Base-by-base conservation (phyloP, 2,329 filamentous ascomycete species). In the Leptodontidium sp. region DNA sequence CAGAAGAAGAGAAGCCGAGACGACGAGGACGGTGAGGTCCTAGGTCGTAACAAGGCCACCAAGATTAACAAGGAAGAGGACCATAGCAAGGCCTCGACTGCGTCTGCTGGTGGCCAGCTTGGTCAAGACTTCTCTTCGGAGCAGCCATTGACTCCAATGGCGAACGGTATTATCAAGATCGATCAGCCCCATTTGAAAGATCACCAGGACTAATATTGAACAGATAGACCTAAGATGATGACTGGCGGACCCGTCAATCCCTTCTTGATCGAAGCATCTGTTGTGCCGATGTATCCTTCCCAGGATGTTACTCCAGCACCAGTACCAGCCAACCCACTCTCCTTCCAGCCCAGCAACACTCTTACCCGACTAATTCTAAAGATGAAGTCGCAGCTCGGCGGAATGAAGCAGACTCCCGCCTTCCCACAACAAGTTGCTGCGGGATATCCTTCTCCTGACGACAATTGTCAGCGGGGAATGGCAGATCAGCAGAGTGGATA, bases 1-100 rank as follows among this genome's bases (percentile, higher is more conserved):
- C 21, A n/a, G 17, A 40, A 45, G 21, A 59, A 59, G 17, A 43
- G 57, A 45, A n/a, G 38, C n/a, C 15, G 57, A 45, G 57, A 59
- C n/a, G 35, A 29, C 35, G 57, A 59, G 38, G 57, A 26, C 5
- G 35, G 12, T 26, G 35, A 59, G 38, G 57, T 43, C 11, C 14
- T 17, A 1, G 35, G 57, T 11, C 21, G 57, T 3, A 38, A 17
- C 12, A 59, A 59, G 21, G n/a, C 26, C 11, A 21, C 21, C 11
- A 59, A 40, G 21, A 12, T n/a, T n/a, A n/a, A n/a, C 2, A 9
- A 40, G 8, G n/a, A 11, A 4, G 11, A 58, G 35, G 35, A n/a
- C 21, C 35, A 38, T 4, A 12, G n/a, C n/a, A 59, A 26, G 4
- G 21, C 8, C 9, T 2, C 38, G 3, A 14, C 8, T 43, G 9